These are phyloP conservation scores for Lasiodiplodia hormozganensis DNA, from an alignment of 2,329 filamentous ascomycete species.

Conservation along the genomic window DNA sequence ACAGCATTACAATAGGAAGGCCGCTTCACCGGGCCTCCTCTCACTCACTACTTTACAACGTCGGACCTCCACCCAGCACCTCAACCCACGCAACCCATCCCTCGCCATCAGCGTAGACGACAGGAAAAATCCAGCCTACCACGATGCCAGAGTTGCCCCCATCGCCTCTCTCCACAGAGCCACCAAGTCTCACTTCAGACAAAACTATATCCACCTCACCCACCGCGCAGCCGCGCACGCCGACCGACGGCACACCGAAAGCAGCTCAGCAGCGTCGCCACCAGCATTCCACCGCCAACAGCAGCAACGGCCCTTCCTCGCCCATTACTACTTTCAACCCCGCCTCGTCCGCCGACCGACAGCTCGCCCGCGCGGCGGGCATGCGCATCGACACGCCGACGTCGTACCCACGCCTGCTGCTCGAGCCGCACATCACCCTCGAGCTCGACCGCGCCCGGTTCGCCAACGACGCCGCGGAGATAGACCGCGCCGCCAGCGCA, in stretches of 20 bases:
- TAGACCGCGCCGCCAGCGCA: not conserved
- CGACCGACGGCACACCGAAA: not conserved
- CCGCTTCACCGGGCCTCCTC: not conserved
- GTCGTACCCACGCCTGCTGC: not conserved
- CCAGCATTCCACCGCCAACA: not conserved
- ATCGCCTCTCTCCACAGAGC: not conserved
- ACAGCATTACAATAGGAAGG: not conserved
- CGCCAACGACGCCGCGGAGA: not conserved
- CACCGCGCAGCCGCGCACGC: not conserved
- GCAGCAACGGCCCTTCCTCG: not conserved
- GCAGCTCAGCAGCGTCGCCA: not conserved
- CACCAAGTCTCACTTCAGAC: slow-evolving; percentile 1
- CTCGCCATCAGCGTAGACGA: not conserved
- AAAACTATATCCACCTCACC: slow-evolving; percentile 6
- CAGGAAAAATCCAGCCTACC: not conserved
- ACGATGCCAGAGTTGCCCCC: not conserved
- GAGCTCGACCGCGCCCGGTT: not conserved
- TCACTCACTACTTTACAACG: not conserved
- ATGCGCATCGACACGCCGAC: slow-evolving; percentile 18
- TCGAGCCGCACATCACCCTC: slow-evolving; percentile 3
- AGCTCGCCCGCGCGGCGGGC: slow-evolving; percentile 13
- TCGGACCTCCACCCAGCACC: not conserved
- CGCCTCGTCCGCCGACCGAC: not conserved
- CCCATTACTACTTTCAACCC: not conserved
- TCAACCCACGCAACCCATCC: not conserved